Evolutionary conservation across 1,284 basidiomycete genomes (phyloP).

Genomic region (Inonotus obliquus): DNA sequence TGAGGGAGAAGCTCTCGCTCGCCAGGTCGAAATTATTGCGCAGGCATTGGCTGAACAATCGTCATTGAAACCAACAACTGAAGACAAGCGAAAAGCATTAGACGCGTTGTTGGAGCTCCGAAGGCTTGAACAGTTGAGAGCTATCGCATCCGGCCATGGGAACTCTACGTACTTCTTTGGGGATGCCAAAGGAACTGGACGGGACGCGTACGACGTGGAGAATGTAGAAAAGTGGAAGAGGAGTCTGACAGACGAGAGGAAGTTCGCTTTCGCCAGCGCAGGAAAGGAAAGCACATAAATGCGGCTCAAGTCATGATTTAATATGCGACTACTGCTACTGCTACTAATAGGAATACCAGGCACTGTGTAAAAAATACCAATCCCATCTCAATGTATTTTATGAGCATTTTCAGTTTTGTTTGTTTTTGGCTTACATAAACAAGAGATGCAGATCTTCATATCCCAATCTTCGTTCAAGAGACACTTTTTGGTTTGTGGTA

Average conservation of each 20-base stretch:
- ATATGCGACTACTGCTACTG: no score
- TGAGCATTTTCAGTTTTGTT: background rate
- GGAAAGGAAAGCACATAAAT: background rate
- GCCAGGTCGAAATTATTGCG: constrained; percentile 42
- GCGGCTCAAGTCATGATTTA: background rate
- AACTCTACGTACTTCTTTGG: constrained; percentile 55
- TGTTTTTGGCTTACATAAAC: background rate
- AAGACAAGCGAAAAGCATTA: constrained; percentile 36
- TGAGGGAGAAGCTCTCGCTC: constrained; percentile 43
- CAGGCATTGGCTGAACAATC: constrained; percentile 31
- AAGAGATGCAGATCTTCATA: background rate
- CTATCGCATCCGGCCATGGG: constrained; percentile 42
- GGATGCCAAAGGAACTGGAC: constrained; percentile 35
- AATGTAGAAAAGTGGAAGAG: constrained; percentile 36
- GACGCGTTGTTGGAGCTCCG: constrained; percentile 40
- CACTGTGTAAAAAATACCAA: constrained; percentile 2
- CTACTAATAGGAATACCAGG: background rate
- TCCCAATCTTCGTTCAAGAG: background rate
- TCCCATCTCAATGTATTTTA: constrained; percentile 8
- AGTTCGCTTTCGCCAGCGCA: background rate
- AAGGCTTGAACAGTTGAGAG: constrained; percentile 44
- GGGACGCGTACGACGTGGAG: constrained; percentile 40
- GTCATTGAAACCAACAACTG: constrained; percentile 22
- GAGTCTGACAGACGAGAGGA: constrained; percentile 2
- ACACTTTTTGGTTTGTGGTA: background rate